These are phyloP conservation scores for Metschnikowia gruessii DNA, from an alignment of 805 yeast genomes.

Conservation along the genomic window DNA sequence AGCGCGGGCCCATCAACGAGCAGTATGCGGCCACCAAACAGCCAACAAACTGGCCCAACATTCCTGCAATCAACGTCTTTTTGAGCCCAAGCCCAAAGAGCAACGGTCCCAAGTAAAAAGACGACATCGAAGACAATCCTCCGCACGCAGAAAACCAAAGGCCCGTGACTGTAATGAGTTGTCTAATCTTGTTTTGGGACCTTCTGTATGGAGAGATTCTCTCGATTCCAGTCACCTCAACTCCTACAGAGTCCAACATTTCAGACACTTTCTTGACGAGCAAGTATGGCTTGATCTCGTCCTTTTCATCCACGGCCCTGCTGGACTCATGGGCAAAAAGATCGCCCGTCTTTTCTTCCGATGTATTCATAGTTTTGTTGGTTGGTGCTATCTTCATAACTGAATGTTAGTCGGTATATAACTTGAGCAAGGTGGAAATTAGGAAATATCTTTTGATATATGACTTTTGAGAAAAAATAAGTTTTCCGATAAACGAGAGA, in stretches of 20 bases:
- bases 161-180: constrained; percentile 52
- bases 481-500: neutral
- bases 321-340: constrained; percentile 4
- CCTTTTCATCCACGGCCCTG: constrained; percentile 11
- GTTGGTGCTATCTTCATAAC: too few species aligned
- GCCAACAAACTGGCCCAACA: constrained; percentile 64
- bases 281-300: constrained; percentile 14
- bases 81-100: constrained; percentile 65
- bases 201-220: constrained; percentile 68
- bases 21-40: constrained; percentile 79
- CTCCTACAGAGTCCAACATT: constrained; percentile 50
- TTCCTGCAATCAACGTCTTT: constrained; percentile 60
- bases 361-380: too few species aligned
- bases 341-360: constrained; percentile 1
- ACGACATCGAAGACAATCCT: constrained; percentile 85
- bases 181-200: constrained; percentile 35
- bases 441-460: too few species aligned
- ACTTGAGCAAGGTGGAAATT: too few species aligned
- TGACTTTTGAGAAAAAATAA: too few species aligned
- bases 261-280: constrained; percentile 15
- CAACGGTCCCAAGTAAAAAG: constrained; percentile 73
- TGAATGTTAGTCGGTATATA: too few species aligned
- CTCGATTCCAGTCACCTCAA: constrained; percentile 79
- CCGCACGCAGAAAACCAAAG: constrained; percentile 87
- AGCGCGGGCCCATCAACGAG: constrained; percentile 83